Base-by-base conservation (phyloP, 1,284 basidiomycete species). In the Leccinum griseonigrum region DNA sequence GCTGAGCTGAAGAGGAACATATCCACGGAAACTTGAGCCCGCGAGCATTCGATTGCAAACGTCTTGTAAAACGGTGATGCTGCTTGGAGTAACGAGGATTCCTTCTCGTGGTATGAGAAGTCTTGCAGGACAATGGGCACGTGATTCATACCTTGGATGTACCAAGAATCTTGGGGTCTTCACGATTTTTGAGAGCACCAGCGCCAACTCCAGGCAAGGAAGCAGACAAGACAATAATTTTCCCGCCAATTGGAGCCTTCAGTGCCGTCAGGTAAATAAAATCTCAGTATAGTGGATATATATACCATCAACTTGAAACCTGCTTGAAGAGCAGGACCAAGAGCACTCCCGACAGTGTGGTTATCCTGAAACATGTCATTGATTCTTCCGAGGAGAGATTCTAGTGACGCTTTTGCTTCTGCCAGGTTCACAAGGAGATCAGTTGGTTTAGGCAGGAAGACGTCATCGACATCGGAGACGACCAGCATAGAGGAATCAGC, bases 361-460 rank as follows among this genome's bases (percentile, higher is more conserved):
- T 94, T 93, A 55, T 98, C 95, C 75, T 92, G 88, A 85, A 98
- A 99, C 96, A 99, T 98, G 67, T 97, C 95, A 67, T 88, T 91
- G 60, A 99, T 81, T 61, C 91, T 81, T 48, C 87, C 85, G 2
- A 99, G 85, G 32, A 99, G 84, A 28, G 83, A 79, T 74, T 98
- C 97, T 57, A 99, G 78, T 3, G 91, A 88, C 1, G 87, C 81
- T 50, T 94, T 86, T 28, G 90, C 85, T 77, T 99, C 97, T 22
- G 87, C 85, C 64, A 99, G 80, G 80, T 98, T 51, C 14, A 51
- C 50, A 29, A 51, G 50, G 26, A 99, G 82, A 74, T 99, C 97
- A 60, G 88, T 94, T 1, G 97, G 97, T 78, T 97, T 97, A 18
- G 97, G 97, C 28, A 99, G 80, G 83, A 98, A 99, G 63, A 98